phyloP scores from a whole-genome alignment of 164 flowering plant genomes.

The Brasenia schreberi region DNA sequence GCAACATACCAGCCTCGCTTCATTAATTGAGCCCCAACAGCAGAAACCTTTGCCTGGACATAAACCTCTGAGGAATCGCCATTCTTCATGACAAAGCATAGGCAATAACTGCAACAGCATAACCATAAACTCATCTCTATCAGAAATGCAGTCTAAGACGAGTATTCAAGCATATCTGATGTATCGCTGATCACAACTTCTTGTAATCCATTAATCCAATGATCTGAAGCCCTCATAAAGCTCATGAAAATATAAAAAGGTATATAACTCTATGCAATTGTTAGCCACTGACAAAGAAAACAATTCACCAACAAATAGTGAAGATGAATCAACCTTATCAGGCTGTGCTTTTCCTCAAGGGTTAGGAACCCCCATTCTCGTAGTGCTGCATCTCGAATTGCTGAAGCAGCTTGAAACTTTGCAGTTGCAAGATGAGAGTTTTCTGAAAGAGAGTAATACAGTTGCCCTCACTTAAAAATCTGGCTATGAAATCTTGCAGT shows the following conservation, averaged over 20 bases:
- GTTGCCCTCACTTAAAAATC: background rate
- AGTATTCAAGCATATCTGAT: background rate
- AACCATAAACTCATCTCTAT: background rate
- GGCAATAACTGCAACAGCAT: slow-evolving; percentile 54
- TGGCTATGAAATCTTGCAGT: background rate
- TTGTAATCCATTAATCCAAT: background rate
- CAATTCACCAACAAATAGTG: background rate
- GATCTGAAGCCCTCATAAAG: background rate
- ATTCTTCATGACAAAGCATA: slow-evolving; percentile 57
- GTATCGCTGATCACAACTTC: background rate
- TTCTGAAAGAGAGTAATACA: slow-evolving; percentile 29
- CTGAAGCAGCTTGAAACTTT: slow-evolving; percentile 92
- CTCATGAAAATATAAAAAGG: background rate
- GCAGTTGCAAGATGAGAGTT: slow-evolving; percentile 81
- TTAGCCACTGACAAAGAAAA: background rate
- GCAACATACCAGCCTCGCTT: slow-evolving; percentile 89
- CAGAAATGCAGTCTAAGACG: background rate
- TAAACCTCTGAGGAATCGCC: slow-evolving; percentile 73
- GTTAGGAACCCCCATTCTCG: slow-evolving; percentile 80
- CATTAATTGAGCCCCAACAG: slow-evolving; percentile 90
- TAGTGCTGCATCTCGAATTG: slow-evolving; percentile 76
- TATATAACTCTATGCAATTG: background rate
- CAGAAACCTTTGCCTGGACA: slow-evolving; percentile 78
- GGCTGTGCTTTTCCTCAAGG: slow-evolving; percentile 44
- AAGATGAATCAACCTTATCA: slow-evolving; percentile 47